Base-by-base conservation (phyloP, 495 filamentous ascomycete species). In the Penicillium manginii region DNA sequence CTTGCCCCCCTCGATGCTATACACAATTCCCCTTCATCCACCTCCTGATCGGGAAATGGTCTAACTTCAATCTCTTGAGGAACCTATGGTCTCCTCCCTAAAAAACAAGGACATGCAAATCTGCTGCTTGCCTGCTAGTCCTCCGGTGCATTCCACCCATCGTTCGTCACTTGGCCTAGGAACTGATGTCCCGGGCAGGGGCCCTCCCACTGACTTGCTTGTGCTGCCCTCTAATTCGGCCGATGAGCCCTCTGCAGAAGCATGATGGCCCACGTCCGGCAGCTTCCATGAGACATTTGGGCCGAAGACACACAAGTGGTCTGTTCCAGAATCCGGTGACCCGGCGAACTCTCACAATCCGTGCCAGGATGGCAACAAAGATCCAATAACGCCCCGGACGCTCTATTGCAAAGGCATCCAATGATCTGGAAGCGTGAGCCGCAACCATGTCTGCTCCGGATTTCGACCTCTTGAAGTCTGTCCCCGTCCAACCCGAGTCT, bases 301-400 rank as follows among this genome's bases (percentile, higher is more conserved):
- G 54, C 64, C 62, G 62, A 65, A 63, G 48, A 61, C 47, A 51
- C 52, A 52, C 53, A 58, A 69, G 66, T 69, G 64, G 65, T 63
- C 67, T 63, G 60, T 63, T 68, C 59, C 51, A 66, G 54, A 70
- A 69, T 72, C 68, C 62, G 70, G 66, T 70, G 66, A 69, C 70
- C 66, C 68, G 59, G 60, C 65, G 59, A 66, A 59, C 63, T 61
- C 63, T 69, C 62, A 67, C 70, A 65, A 63, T 60, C 39, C 64
- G 65, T 64, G 63, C 58, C 61, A 71, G 60, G 68, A 69, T 73
- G 63, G 57, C 66, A 60, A 49, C 37, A 15, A 54, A 51, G 55
- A 42, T 42, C 54, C 57, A 53, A 57, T 55, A 48, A 57, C 21
- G 18, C 56, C 46, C 52, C 51, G 47, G 60, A 56, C 39, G 51